Evolutionary conservation across 2,329 filamentous ascomycete genomes (phyloP), one percentile per base, ranked within the genome.

Genomic region (Colletotrichum phormii): DNA sequence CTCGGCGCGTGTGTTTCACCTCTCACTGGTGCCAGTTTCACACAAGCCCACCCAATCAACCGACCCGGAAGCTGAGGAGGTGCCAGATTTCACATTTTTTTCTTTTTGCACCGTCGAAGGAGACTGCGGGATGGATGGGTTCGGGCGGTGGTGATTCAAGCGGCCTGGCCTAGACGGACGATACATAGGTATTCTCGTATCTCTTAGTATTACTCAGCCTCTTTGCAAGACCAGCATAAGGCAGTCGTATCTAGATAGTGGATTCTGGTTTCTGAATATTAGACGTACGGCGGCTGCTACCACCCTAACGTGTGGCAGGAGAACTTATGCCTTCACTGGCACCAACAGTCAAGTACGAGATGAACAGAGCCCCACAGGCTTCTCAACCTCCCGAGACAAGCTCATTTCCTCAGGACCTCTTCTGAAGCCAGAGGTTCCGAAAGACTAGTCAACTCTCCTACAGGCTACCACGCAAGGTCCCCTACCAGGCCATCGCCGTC

Each of bases 1-100:
- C 35, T 62, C 55, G 73, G 79, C 77, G 76, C 77, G 75, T 77
- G 77, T 77, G 79, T 81, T 80, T 80, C 76, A 77, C 66, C 59
- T 63, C 62, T 55, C 42, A 72, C 74, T 75, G 73, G 75, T 76
- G 74, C 76, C 64, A 73, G 78, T 80, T 80, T 80, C 78, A 79
- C 78, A 79, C 78, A 70, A 80, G 74, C 31, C 31, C 59, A 79
- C 75, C 49, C 22, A 57, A 49, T 26, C 26, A n/a, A 22, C 29
- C 37, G 18, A 15, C 37, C 37, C 37, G 37, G 37, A 18, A 42
- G 37, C 29, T n/a, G 42, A 22, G 18, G 42, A 22, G 18, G 42
- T 49, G 42, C 54, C 33, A 54, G 26, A 29, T 54, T 54, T 18
- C 49, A 33, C 51, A 26, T 26, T 26, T 26, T 22, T 26, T n/a